These are phyloP conservation scores for Aphanomyces invadans DNA, from an alignment of 352 stramenopile species.

Conservation along the genomic window DNA sequence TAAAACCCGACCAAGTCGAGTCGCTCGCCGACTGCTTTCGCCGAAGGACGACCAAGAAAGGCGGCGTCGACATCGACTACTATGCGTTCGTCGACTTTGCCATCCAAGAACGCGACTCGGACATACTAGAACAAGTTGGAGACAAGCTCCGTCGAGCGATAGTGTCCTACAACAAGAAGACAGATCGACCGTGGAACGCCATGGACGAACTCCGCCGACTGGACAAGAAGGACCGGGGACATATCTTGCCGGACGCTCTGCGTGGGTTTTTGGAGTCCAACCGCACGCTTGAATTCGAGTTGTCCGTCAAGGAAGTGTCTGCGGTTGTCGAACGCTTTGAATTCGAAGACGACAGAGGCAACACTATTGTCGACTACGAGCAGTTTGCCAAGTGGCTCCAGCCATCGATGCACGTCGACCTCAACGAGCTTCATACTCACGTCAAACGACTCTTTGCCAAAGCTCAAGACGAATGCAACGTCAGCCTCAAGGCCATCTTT, in stretches of 20 bases:
- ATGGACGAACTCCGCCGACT: slow-evolving; percentile 38
- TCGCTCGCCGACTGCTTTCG: slow-evolving; percentile 39
- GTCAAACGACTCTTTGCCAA: slow-evolving; percentile 43
- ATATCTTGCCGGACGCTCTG: slow-evolving; percentile 44
- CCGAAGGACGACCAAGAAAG: slow-evolving; percentile 11
- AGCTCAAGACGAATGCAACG: slow-evolving; percentile 14
- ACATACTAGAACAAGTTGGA: slow-evolving; percentile 44
- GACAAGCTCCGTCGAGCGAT: slow-evolving; percentile 41
- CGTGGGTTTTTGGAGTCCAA: slow-evolving; percentile 26
- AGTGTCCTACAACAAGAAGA: slow-evolving; percentile 40
- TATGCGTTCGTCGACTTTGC: slow-evolving; percentile 57
- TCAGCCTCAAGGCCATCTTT: neutral
- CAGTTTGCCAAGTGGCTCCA: slow-evolving; percentile 66
- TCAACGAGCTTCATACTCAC: slow-evolving; percentile 42
- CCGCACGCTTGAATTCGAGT: slow-evolving; percentile 9
- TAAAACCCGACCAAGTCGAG: slow-evolving; percentile 38
- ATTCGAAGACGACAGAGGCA: slow-evolving; percentile 11
- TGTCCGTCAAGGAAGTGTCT: slow-evolving; percentile 3
- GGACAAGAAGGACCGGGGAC: slow-evolving; percentile 49
- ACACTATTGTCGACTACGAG: slow-evolving; percentile 40
- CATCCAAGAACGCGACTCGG: slow-evolving; percentile 55
- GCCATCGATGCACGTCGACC: slow-evolving; percentile 48
- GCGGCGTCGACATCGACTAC: slow-evolving; percentile 35
- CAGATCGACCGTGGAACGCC: slow-evolving; percentile 37
- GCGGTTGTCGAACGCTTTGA: neutral